A percentile compares a stretch with the other conserved stretches of the same genome.
Evolutionary conservation across 2,329 filamentous ascomycete genomes (phyloP).

Genomic region (Dichotomopilus funicola): DNA sequence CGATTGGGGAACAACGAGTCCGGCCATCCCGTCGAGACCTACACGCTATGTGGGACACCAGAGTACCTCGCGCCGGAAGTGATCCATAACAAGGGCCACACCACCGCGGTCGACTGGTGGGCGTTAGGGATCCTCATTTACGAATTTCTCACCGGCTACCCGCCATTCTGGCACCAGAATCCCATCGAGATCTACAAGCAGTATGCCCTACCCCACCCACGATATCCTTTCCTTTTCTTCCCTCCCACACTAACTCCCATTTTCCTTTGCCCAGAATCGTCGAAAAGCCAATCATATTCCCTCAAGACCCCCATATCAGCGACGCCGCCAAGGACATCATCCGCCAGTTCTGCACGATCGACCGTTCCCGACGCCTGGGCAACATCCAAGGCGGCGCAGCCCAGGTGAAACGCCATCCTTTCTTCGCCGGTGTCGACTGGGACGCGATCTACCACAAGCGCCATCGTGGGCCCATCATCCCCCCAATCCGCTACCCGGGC

Average conservation of each 20-base stretch:
- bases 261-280: constrained; percentile 53
- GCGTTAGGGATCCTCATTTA: constrained; percentile 77
- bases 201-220: constrained; percentile 34
- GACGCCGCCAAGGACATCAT: constrained; percentile 68
- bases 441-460: constrained; percentile 60
- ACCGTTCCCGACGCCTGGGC: constrained; percentile 69
- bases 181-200: constrained; percentile 83
- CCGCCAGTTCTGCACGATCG: constrained; percentile 67
- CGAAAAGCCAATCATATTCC: constrained; percentile 69
- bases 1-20: constrained; percentile 54
- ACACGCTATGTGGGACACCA: constrained; percentile 76
- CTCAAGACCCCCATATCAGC: constrained; percentile 58
- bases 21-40: constrained; percentile 56
- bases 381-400: constrained; percentile 70
- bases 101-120: constrained; percentile 80
- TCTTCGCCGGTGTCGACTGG: constrained; percentile 70
- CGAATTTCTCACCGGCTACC: constrained; percentile 78
- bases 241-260: not conserved
- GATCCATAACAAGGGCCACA: constrained; percentile 73
- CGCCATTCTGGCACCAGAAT: constrained; percentile 81
- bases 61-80: constrained; percentile 82
- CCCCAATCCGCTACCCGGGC: constrained; percentile 64
- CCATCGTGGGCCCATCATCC: constrained; percentile 64
- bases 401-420: constrained; percentile 67
- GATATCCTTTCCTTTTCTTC: not conserved